Evolutionary conservation across 2,329 filamentous ascomycete species (phyloP).

Genomic region (Aspergillus ibericus): DNA sequence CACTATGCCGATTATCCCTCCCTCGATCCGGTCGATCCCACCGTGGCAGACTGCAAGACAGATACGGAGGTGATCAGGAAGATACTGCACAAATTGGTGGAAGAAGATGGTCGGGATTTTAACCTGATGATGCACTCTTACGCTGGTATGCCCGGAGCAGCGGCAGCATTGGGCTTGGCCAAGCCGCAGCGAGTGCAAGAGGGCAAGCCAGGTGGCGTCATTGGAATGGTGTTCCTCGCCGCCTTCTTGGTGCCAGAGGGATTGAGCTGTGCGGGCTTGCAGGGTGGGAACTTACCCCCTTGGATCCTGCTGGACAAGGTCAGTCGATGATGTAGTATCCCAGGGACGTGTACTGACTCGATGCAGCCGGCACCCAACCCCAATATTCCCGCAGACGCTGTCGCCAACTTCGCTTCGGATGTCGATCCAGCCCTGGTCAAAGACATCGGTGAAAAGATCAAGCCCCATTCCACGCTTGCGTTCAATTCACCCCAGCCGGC

Average conservation of each 20-base stretch:
- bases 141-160: constrained; percentile 30
- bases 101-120: constrained; percentile 26
- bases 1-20: constrained; percentile 30
- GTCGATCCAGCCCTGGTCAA: constrained; percentile 1
- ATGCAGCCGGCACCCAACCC: constrained; percentile 13
- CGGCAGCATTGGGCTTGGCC: constrained; percentile 27
- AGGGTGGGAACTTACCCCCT: constrained; percentile 23
- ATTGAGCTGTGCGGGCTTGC: constrained; percentile 21
- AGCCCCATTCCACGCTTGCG: constrained; percentile 22
- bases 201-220: constrained; percentile 31
- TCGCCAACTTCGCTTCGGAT: constrained; percentile 18
- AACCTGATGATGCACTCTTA: constrained; percentile 36
- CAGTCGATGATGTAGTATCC: background rate
- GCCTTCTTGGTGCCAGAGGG: constrained; percentile 42
- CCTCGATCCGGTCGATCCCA: constrained; percentile 25
- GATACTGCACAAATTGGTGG: constrained; percentile 15
- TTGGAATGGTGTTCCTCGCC: constrained; percentile 33
- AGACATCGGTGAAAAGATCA: constrained; percentile 13
- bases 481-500: constrained; percentile 25
- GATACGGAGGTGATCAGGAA: constrained; percentile 36
- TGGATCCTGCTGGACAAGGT: constrained; percentile 29
- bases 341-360: background rate
- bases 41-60: constrained; percentile 28
- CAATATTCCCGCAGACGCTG: constrained; percentile 16
- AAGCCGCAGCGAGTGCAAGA: constrained; percentile 24